A percentile compares a stretch with the other conserved stretches of the same genome.
phyloP scores from a whole-genome alignment of 2,329 filamentous ascomycete genomes.

The Colletotrichum ledebouriae region DNA sequence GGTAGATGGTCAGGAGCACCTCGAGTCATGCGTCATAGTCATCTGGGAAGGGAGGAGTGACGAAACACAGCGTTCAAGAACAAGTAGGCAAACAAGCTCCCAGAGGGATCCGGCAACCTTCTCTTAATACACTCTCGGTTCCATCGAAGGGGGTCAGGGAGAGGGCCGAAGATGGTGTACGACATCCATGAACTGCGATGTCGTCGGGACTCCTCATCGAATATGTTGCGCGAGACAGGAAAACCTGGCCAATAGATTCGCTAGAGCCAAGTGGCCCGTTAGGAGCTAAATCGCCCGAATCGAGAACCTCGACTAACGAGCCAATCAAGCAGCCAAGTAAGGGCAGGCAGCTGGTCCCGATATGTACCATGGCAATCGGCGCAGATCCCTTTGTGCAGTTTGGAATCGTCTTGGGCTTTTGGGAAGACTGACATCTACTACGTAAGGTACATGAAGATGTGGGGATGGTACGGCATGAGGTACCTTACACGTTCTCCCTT shows the following conservation, averaged over 20 bases:
- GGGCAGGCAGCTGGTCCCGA: slow-evolving; percentile 26
- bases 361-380: not conserved
- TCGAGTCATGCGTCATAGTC: slow-evolving; percentile 33
- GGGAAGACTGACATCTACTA: not conserved
- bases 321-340: slow-evolving; percentile 18
- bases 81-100: slow-evolving; percentile 28
- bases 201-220: slow-evolving; percentile 18
- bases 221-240: slow-evolving; percentile 10
- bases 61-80: not conserved
- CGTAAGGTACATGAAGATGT: slow-evolving; percentile 7
- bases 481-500: slow-evolving; percentile 18
- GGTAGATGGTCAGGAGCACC: slow-evolving; percentile 12
- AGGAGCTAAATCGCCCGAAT: slow-evolving; percentile 13
- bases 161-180: slow-evolving; percentile 7
- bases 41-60: not conserved
- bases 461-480: slow-evolving; percentile 25
- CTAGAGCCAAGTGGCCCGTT: slow-evolving; percentile 2
- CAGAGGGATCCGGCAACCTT: not conserved
- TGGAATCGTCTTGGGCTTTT: slow-evolving; percentile 2
- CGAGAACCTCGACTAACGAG: not conserved
- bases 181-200: slow-evolving; percentile 2
- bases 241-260: slow-evolving; percentile 13
- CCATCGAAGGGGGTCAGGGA: not conserved
- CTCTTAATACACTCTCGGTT: slow-evolving; percentile 9
- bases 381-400: slow-evolving; percentile 24